Conservation (phyloP, 1,284 basidiomycete species). For the Ceratobasidium sp. region DNA sequence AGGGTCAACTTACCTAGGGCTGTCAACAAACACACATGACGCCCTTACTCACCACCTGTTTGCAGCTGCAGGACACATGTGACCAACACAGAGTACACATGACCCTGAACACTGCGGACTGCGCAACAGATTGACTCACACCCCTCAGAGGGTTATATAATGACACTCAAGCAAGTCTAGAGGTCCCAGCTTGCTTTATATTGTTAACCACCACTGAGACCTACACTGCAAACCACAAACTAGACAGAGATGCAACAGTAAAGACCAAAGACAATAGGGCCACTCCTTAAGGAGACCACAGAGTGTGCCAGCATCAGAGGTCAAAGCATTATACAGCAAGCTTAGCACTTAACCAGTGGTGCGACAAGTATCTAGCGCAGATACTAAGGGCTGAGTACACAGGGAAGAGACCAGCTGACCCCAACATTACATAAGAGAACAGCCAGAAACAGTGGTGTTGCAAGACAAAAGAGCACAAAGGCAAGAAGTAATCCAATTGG, state of each 20-base stretch:
- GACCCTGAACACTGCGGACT: neutral
- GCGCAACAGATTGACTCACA: neutral
- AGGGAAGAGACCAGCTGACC: neutral
- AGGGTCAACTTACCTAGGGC: no score
- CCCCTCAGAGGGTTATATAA: neutral
- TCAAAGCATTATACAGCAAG: neutral
- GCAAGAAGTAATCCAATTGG: no score
- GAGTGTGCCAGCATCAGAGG: neutral
- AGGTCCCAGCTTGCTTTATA: neutral
- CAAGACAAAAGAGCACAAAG: neutral
- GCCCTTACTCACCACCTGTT: no score
- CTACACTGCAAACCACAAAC: neutral
- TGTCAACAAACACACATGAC: no score
- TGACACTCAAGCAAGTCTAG: neutral
- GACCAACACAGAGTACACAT: no score
- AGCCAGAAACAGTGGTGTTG: neutral
- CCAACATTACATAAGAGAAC: slow-evolving; percentile 9
- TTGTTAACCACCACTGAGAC: neutral
- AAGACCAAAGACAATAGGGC: neutral
- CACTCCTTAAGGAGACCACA: neutral
- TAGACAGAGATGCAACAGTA: neutral
- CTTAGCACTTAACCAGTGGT: neutral
- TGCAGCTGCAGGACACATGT: no score
- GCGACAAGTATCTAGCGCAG: neutral
- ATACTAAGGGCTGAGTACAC: slow-evolving; percentile 9